Percentiles rank a stretch among this genome's conserved stretches.
Evolutionary conservation across 192 early-diverging fungal genomes (phyloP).

Genomic region (Coemansia sp.): DNA sequence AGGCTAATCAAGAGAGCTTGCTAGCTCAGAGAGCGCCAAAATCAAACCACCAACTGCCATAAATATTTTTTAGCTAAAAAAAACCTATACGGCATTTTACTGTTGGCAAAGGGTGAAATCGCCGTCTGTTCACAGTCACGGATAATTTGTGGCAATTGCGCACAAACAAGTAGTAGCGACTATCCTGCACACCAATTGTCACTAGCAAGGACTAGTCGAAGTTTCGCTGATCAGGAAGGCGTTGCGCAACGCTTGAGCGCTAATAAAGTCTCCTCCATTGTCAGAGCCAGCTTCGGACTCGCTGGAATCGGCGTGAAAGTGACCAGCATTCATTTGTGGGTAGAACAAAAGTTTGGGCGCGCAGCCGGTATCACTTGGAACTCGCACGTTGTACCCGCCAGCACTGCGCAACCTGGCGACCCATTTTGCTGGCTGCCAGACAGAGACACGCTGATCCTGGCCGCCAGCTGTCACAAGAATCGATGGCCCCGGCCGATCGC

Average conservation of each 20-base stretch:
- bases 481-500: slow-evolving; percentile 44
- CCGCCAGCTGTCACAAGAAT: slow-evolving; percentile 77
- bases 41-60: background rate
- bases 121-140: background rate
- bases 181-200: background rate
- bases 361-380: too few relatives aligned
- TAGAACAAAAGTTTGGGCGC: slow-evolving; percentile 32
- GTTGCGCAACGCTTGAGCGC: slow-evolving; percentile 35
- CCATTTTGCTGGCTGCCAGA: slow-evolving; percentile 87
- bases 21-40: background rate
- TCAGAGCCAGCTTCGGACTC: slow-evolving; percentile 2
- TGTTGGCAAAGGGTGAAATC: background rate
- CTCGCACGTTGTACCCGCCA: slow-evolving; percentile 18
- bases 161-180: background rate
- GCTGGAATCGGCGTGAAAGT: slow-evolving; percentile 26
- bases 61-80: background rate
- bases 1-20: background rate
- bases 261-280: slow-evolving; percentile 8
- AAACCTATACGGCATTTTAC: slow-evolving; percentile 1
- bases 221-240: slow-evolving; percentile 38
- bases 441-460: slow-evolving; percentile 77
- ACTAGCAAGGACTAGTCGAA: background rate
- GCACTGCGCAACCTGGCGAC: slow-evolving; percentile 70
- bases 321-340: slow-evolving; percentile 30
- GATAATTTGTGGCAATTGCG: background rate